Evolutionary conservation across 768 basidiomycete species (phyloP), one percentile per base, ranked within the genome.

Genomic region (Xanthoconium purpureum): DNA sequence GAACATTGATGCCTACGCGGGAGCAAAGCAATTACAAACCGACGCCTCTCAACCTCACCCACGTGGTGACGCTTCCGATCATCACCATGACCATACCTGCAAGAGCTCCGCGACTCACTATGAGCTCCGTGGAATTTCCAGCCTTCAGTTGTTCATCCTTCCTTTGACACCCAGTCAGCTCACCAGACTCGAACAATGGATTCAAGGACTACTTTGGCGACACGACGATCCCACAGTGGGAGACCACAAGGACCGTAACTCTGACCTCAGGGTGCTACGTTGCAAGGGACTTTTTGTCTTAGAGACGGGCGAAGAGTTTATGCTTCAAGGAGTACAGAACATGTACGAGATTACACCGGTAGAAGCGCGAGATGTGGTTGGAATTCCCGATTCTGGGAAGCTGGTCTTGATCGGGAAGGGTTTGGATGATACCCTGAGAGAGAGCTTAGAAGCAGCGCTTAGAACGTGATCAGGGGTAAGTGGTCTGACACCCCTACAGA

Each of bases 321-420:
- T 98, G 51, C 73, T 99, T 44, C 97, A 99, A 67, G 97, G 95
- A 3, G 97, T 99, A 13, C 78, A 91, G 61, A 91, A 77, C 62
- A 80, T 98, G 71, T 99, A 95, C 67, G 96, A 99, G 63, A 80
- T 95, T 14, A 66, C 71, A 0, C 71, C 77, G 48, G 74, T 85
- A 39, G 65, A 64, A n/a, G 71, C 67, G 40, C 70, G 68, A 54
- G 73, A 69, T 9, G 46, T 63, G 20, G 52, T 83, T 28, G 84
- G 81, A 2, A 67, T 85, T 36, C 82, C 83, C 0, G 81, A 83
- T 47, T 71, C 72, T 15, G 92, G 93, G 28, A 96, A 95, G 73
- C 67, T 96, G 24, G 90, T 95, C 3, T 78, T 96, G 56, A 95
- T 96, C 45, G 94, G 94, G 12, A 90, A 88, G 66, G 89, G 90